Evolutionary conservation across 352 stramenopile species (phyloP).

Genomic region (Phytophthora citricola): DNA sequence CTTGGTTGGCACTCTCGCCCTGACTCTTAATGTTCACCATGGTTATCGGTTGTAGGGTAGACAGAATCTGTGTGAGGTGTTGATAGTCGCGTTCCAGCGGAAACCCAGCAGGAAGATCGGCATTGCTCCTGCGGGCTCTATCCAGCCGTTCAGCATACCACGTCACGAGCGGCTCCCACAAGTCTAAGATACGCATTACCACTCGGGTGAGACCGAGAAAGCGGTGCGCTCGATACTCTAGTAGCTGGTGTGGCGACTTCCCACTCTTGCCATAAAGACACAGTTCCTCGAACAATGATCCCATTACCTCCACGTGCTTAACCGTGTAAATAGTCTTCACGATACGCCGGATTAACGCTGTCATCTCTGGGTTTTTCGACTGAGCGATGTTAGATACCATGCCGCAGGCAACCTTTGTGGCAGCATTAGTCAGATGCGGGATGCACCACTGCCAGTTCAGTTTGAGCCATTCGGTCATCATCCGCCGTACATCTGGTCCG

Average conservation of each 20-base stretch:
- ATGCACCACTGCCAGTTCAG: background rate
- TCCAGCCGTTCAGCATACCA: constrained; percentile 5
- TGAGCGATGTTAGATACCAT: constrained; percentile 8
- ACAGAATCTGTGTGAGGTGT: constrained; percentile 1
- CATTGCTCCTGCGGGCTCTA: background rate
- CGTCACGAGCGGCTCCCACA: constrained; percentile 14
- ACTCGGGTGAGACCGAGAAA: constrained; percentile 15
- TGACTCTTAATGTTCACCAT: constrained; percentile 9
- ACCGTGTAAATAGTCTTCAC: constrained; percentile 13
- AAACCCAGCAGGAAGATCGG: constrained; percentile 8
- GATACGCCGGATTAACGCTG: constrained; percentile 12
- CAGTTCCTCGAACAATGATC: constrained; percentile 8
- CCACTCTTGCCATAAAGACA: constrained; percentile 8
- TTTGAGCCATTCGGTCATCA: constrained; percentile 12
- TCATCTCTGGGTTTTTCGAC: constrained; percentile 16
- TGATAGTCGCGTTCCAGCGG: constrained; percentile 10
- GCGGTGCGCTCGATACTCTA: constrained; percentile 5
- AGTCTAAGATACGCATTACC: constrained; percentile 5
- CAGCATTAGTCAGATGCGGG: constrained; percentile 17
- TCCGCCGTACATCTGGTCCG: constrained; percentile 7
- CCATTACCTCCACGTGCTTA: constrained; percentile 14
- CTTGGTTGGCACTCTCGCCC: constrained; percentile 8
- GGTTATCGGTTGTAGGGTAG: constrained; percentile 4
- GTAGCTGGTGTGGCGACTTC: constrained; percentile 11
- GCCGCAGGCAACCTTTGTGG: constrained; percentile 15